Evolutionary conservation across 306 rosid species (phyloP), one percentile per base, ranked within the genome.

Genomic region (Cicer arietinum): DNA sequence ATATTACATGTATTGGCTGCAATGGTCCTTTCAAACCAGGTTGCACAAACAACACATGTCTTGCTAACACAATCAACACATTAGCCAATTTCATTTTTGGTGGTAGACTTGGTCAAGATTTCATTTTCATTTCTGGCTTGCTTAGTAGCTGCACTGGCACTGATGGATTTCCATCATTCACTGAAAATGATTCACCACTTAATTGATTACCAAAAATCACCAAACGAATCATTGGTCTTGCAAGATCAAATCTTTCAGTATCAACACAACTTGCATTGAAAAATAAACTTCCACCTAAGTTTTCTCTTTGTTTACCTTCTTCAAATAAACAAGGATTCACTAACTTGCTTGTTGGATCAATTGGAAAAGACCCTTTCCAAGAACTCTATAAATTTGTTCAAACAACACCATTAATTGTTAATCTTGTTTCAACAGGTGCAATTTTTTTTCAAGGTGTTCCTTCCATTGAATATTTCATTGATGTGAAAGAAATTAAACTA

Each of bases 11-110:
- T 17, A 0, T 10, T 11, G 68, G 78, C 30, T 82, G 85, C 73
- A 35, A 25, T 41, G 73, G 86, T 13, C 80, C 84, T 13, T 77
- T 39, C 51, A 77, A 53, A 59, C 83, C 89, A 16, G 86, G 85
- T 14, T 82, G 85, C 79, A 7, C 16, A 14, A 14, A 14, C 16
- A 14, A 14, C 16, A 14, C 16, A 14, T 14, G 16, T 14, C 16
- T 14, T 14, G 16, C 16, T 14, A 14, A 14, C 16, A 14, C 71
- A 40, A 8, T 20, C 39, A 81, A 73, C 25, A 46, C 69, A 6
- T 30, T 47, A 4, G 79, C 83, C 2, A 25, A 62, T 0, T 71
- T 8, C 68, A 4, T 67, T 4, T 76, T 43, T 1, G 17, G 68
- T 8, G 82, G 74, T 7, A 65, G 37, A 10, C 16, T 81, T 3